Evolutionary conservation across 257 asterid genomes (phyloP).

Genomic region (Solanum tarijense): DNA sequence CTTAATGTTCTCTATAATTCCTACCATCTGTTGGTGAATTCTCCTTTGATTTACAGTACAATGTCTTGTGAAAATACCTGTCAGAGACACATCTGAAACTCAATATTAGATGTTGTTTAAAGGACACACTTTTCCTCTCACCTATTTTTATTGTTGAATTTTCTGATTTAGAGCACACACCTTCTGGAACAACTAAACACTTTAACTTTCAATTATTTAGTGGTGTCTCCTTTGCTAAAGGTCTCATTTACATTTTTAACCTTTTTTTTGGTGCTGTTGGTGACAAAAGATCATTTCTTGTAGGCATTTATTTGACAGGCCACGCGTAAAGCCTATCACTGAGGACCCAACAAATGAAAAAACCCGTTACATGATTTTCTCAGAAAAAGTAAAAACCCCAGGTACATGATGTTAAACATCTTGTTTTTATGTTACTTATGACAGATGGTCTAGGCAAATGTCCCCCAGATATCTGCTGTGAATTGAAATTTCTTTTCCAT

Average conservation of each 20-base stretch:
- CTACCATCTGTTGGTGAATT: not conserved
- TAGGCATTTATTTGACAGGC: slow-evolving; percentile 73
- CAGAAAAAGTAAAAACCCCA: slow-evolving; percentile 53
- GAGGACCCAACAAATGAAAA: slow-evolving; percentile 67
- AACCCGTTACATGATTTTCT: slow-evolving; percentile 59
- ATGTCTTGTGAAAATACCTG: not conserved
- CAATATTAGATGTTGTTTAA: not conserved
- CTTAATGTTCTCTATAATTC: not conserved
- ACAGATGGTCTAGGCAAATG: not conserved
- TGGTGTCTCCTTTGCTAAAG: not conserved
- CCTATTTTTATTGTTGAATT: not conserved
- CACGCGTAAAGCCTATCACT: slow-evolving; percentile 74
- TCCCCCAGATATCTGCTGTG: not conserved
- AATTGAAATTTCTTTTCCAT: not conserved
- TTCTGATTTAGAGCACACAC: not conserved
- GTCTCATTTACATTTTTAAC: not conserved
- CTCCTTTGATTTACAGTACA: not conserved
- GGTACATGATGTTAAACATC: slow-evolving; percentile 26
- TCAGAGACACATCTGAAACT: not conserved
- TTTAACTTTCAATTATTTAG: not conserved
- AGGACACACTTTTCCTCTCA: not conserved
- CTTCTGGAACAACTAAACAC: not conserved
- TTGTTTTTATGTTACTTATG: not conserved
- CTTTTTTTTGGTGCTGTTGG: not conserved
- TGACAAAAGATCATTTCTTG: not conserved